Evolutionary conservation across 2,329 filamentous ascomycete genomes (phyloP).

Genomic region (Aspergillus melleus): DNA sequence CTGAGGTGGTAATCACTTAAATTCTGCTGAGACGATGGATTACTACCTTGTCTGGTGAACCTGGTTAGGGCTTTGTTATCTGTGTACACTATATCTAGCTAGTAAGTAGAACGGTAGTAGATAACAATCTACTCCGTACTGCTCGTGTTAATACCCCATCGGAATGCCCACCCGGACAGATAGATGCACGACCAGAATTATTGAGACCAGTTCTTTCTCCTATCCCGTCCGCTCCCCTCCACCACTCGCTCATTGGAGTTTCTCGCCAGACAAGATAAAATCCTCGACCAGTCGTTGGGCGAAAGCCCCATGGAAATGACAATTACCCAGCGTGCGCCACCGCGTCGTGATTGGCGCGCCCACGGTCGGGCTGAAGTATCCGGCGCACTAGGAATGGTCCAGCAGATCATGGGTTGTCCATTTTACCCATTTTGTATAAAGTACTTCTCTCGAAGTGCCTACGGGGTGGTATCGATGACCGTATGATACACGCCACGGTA

Average conservation of each 20-base stretch:
- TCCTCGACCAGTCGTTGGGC: background rate
- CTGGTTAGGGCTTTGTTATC: too few species aligned
- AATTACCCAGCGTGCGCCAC: constrained; percentile 15
- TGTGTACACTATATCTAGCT: too few species aligned
- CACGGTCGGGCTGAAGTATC: constrained; percentile 15
- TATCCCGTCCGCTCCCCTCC: background rate
- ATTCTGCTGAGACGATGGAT: background rate
- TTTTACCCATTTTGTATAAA: too few species aligned
- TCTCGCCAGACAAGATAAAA: background rate
- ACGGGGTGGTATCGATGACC: background rate
- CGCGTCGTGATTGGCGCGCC: constrained; percentile 11
- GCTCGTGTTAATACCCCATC: background rate
- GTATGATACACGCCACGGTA: background rate
- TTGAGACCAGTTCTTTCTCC: background rate
- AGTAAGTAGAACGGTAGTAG: background rate
- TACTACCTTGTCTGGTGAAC: background rate
- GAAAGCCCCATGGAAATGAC: constrained; percentile 1
- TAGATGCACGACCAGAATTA: background rate
- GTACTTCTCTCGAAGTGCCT: background rate
- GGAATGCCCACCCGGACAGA: too few species aligned
- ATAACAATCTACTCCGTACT: background rate
- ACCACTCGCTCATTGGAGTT: background rate
- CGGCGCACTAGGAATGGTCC: constrained; percentile 8
- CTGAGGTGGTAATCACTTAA: background rate
- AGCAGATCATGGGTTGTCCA: constrained; percentile 15